Base-by-base conservation (phyloP, 768 basidiomycete genomes). In the Russula compacta region DNA sequence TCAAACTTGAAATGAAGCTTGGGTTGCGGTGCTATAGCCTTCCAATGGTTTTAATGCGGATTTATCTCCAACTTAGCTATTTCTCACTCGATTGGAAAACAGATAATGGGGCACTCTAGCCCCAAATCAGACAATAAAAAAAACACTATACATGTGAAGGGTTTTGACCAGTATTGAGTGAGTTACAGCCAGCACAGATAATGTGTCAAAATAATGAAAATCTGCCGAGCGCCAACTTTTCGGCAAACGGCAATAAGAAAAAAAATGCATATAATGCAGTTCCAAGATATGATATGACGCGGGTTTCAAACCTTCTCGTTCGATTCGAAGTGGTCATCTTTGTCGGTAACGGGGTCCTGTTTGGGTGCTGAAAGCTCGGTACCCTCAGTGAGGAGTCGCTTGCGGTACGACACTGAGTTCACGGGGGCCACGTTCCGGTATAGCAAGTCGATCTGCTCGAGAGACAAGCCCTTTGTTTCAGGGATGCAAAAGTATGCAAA, bases 401-500 rank as follows among this genome's bases (percentile, higher is more conserved):
- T 59, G 64, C 73, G 73, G 67, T 72, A 73, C 50, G 58, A 11
- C 36, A 61, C 62, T 38, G 84, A 85, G 40, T 77, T 74, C 65
- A 79, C 59, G 21, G 84, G 83, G 6, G 76, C 79, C 49, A 83
- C 80, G 68, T 89, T 78, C 73, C 82, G 79, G 76, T 89, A 87
- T 73, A 92, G 81, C 47, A 83, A 69, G 73, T 92, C 91, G 70
- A 93, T 82, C 73, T 92, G 87, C 75, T 93, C 91, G 64, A 93
- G 81, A 17, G 87, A 85, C 14, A 92, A 78, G 5, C 89, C 89
- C 75, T 92, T 89, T 51, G 85, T 87, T 78, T 91, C 89, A 48
- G 88, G 87, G 59, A 92, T 73, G 74, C 81, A 86, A 78, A 91
- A 85, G 78, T 83, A 91, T 12, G 89, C 82, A 76, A 91, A 93